Conservation (phyloP, 371 early-diverging fungal species). For the Fennellomyces sp. region DNA sequence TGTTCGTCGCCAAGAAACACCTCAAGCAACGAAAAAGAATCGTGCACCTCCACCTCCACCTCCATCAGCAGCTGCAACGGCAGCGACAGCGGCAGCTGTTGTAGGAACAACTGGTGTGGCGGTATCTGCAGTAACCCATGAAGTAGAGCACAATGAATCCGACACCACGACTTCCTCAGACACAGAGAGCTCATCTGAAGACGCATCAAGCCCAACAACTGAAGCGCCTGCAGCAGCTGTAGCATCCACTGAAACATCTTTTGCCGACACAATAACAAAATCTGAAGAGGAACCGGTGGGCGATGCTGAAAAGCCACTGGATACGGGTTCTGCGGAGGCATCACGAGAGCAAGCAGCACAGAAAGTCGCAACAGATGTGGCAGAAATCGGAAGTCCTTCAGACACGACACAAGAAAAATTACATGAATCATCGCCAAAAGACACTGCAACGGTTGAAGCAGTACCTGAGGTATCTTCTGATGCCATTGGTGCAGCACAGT, state of each 20-base stretch:
- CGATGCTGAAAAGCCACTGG: background rate
- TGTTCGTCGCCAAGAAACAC: background rate
- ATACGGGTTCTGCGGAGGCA: background rate
- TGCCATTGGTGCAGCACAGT: too few relatives aligned
- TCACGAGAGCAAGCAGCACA: background rate
- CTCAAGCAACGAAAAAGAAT: slow-evolving; percentile 15
- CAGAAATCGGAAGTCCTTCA: too few relatives aligned
- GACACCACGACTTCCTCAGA: background rate
- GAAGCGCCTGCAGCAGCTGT: background rate
- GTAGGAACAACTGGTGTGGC: background rate
- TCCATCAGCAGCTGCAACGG: slow-evolving; percentile 13
- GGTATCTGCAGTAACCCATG: background rate
- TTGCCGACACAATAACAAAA: too few relatives aligned
- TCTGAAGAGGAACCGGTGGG: background rate
- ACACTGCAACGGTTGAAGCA: too few relatives aligned
- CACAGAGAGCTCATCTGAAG: background rate
- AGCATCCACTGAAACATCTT: background rate
- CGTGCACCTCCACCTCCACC: slow-evolving; percentile 31
- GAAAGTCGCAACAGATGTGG: too few relatives aligned
- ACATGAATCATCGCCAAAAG: too few relatives aligned
- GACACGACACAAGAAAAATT: too few relatives aligned
- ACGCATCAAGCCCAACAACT: background rate
- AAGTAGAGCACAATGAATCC: background rate
- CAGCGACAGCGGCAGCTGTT: background rate
- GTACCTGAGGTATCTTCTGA: too few relatives aligned